Conservation (phyloP, 768 basidiomycete species). For the Grammothele lineata region DNA sequence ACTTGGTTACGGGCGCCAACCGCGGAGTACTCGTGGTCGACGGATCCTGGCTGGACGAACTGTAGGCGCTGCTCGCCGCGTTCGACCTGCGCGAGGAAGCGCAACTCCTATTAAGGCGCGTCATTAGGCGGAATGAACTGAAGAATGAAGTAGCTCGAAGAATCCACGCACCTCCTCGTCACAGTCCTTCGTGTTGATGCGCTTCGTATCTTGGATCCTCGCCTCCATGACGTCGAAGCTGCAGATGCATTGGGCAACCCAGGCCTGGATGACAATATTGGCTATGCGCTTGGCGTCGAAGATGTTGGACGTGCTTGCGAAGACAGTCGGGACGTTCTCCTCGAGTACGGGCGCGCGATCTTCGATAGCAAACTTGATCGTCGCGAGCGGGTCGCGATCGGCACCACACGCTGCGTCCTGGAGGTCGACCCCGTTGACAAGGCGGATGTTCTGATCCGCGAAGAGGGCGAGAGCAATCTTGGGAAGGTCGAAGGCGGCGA, state of each 20-base stretch:
- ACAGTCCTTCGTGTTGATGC: conserved; percentile 42
- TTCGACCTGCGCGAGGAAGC: conserved; percentile 14
- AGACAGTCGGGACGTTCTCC: conserved; percentile 20
- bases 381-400: conserved; percentile 28
- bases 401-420: conserved; percentile 42
- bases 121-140: not conserved
- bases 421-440: conserved; percentile 52
- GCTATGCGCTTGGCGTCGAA: conserved; percentile 8
- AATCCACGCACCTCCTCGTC: conserved; percentile 33
- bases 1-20: conserved; percentile 8
- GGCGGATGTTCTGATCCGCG: conserved; percentile 35
- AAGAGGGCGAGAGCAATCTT: conserved; percentile 47
- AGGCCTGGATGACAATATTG: conserved; percentile 23
- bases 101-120: conserved; percentile 12
- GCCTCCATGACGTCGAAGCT: conserved; percentile 36
- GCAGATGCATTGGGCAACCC: conserved; percentile 34
- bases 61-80: conserved; percentile 24
- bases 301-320: conserved; percentile 8
- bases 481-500: conserved; percentile 54
- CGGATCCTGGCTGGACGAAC: conserved; percentile 23
- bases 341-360: conserved; percentile 13
- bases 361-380: conserved; percentile 32
- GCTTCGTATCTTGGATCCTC: conserved; percentile 37
- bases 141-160: not conserved
- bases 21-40: conserved; percentile 20